Evolutionary conservation across 225 moss, liverwort and hornwort genomes (phyloP).

Genomic region (Bryoerythrophyllum caledonicum): DNA sequence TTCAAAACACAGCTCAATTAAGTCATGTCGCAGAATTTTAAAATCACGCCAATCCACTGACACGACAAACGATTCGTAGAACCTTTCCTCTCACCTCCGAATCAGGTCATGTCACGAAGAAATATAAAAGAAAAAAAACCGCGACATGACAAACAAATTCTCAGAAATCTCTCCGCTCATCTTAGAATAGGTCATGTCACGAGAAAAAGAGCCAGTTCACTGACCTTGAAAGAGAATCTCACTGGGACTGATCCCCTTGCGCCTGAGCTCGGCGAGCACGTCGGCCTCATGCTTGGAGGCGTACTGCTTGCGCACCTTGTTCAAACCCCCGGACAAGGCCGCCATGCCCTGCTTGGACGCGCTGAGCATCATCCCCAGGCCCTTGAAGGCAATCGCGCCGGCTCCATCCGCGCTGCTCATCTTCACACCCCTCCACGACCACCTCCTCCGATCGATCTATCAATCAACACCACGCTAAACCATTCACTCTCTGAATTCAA

Average conservation of each 20-base stretch:
- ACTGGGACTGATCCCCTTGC: conserved; percentile 53
- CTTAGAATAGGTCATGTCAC: conserved; percentile 9
- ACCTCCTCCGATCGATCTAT: neutral
- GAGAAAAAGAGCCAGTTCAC: neutral
- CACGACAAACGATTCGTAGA: too few relatives aligned
- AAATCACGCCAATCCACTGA: too few relatives aligned
- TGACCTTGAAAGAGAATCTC: conserved; percentile 69
- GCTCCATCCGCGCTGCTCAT: conserved; percentile 55
- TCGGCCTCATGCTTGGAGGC: conserved; percentile 91
- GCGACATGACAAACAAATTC: neutral
- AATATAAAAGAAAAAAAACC: neutral
- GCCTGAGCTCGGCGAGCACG: conserved; percentile 79
- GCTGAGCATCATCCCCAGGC: conserved; percentile 78
- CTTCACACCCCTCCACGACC: conserved; percentile 11
- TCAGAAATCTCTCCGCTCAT: neutral
- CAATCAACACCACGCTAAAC: neutral
- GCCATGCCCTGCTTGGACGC: conserved; percentile 83
- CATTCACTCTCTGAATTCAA: neutral
- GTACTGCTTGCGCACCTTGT: conserved; percentile 85
- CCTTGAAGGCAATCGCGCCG: conserved; percentile 64
- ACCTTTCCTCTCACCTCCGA: neutral
- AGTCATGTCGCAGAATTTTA: too few relatives aligned
- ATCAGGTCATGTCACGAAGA: neutral
- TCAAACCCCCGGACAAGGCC: conserved; percentile 69
- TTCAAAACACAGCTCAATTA: neutral